These are phyloP conservation scores for Puccinia novopanici DNA, from an alignment of 1,284 basidiomycete species.

Conservation along the genomic window DNA sequence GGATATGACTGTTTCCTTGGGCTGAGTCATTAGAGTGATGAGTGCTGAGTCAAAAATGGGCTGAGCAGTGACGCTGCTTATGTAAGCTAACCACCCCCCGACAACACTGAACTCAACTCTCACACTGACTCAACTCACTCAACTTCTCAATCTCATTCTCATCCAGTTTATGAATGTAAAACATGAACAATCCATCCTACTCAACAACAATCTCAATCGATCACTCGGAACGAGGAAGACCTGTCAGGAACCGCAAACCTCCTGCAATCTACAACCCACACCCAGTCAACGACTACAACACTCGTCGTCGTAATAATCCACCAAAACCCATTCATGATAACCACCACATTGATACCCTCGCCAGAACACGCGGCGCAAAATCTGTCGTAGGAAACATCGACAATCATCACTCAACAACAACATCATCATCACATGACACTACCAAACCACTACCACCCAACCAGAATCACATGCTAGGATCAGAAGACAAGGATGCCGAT, in stretches of 20 bases:
- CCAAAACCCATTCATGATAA: background rate
- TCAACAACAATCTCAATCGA: conserved; percentile 11
- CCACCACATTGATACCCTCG: conserved; percentile 17
- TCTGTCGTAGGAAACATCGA: conserved; percentile 1
- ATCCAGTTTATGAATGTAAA: background rate
- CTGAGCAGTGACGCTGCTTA: no score
- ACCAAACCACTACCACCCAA: background rate
- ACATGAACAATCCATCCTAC: conserved; percentile 23
- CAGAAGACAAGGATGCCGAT: conserved; percentile 71
- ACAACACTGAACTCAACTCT: no score
- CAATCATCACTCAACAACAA: background rate
- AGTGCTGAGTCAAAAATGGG: no score
- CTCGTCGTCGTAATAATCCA: background rate
- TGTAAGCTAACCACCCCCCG: no score
- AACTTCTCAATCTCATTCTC: background rate
- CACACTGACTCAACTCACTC: no score
- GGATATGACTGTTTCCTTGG: background rate
- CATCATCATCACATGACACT: background rate
- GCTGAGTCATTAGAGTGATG: background rate
- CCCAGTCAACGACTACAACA: background rate
- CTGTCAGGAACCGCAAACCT: conserved; percentile 22
- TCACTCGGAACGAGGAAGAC: background rate
- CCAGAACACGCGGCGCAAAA: conserved; percentile 21
- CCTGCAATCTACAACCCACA: background rate
- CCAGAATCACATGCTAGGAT: background rate